phyloP scores from a whole-genome alignment of 345 rosid species.

The Atalantia buxifolia region DNA sequence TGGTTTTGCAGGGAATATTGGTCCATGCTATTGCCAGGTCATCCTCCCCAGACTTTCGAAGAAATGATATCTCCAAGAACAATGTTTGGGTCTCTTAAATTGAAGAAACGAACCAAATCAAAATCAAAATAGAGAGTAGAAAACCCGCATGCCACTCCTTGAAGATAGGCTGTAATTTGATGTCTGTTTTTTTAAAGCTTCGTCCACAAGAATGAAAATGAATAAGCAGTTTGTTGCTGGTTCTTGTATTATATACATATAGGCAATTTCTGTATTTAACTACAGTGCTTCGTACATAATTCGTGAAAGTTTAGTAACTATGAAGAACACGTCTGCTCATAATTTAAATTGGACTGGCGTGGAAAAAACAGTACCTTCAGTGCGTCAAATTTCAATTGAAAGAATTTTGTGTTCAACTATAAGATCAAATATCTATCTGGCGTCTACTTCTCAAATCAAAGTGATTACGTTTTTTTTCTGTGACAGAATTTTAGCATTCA shows the following conservation, averaged over 20 bases:
- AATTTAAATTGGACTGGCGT: background rate
- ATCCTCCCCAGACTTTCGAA: background rate
- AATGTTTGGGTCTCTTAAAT: background rate
- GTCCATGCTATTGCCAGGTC: background rate
- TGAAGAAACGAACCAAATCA: background rate
- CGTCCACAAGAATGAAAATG: background rate
- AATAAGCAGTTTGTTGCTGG: background rate
- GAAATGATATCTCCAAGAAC: background rate
- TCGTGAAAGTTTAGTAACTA: background rate
- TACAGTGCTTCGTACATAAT: background rate
- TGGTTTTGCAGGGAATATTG: slow-evolving; percentile 18
- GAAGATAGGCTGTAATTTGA: background rate
- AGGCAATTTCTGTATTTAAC: background rate
- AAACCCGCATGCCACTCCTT: background rate
- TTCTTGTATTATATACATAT: slow-evolving; percentile 6
- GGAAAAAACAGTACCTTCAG: background rate
- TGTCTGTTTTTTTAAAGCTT: background rate
- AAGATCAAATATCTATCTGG: background rate
- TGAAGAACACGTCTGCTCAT: background rate
- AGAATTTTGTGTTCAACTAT: background rate
- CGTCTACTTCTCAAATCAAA: background rate
- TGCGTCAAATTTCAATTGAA: background rate
- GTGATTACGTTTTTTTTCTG: background rate
- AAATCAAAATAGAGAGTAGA: background rate
- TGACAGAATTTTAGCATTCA: slow-evolving; percentile 22